These are phyloP conservation scores for Mortierella sp. DNA, from an alignment of 371 early-diverging fungal species.

Conservation along the genomic window DNA sequence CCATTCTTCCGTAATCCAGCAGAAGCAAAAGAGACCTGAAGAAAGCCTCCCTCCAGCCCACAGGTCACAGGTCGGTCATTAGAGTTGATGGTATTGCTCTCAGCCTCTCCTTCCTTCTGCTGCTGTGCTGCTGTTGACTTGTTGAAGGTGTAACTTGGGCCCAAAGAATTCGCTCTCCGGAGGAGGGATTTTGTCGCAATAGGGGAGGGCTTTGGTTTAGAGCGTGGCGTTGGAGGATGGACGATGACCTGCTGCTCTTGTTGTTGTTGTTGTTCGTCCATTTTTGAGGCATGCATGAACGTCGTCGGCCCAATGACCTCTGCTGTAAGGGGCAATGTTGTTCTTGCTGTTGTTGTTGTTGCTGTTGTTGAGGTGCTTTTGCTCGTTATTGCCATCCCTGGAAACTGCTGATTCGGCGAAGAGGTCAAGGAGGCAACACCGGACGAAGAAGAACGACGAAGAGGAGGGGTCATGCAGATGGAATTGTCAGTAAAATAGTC, in stretches of 20 bases:
- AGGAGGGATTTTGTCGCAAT: constrained; percentile 18
- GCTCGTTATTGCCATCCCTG: neutral
- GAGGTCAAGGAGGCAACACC: neutral
- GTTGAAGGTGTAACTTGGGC: neutral
- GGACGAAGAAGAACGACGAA: neutral
- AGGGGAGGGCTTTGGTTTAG: constrained; percentile 24
- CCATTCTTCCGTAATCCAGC: neutral
- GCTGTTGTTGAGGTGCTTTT: neutral
- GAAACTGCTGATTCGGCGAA: neutral
- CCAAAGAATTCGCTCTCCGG: neutral
- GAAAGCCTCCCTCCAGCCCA: neutral
- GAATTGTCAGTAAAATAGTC: neutral
- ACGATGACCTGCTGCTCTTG: neutral
- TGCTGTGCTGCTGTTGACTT: neutral
- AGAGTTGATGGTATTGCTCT: neutral
- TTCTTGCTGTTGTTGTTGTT: constrained; percentile 6
- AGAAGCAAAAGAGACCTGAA: neutral
- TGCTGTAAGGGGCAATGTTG: neutral
- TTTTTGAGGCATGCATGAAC: neutral
- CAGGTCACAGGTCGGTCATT: neutral
- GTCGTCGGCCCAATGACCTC: neutral
- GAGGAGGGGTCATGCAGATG: neutral
- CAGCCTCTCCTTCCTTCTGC: neutral
- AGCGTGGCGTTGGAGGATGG: constrained; percentile 10
- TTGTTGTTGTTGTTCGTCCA: neutral